Evolutionary conservation across 2,329 filamentous ascomycete genomes (phyloP), one percentile per base, ranked within the genome.

Genomic region (Diaporthe vexans): DNA sequence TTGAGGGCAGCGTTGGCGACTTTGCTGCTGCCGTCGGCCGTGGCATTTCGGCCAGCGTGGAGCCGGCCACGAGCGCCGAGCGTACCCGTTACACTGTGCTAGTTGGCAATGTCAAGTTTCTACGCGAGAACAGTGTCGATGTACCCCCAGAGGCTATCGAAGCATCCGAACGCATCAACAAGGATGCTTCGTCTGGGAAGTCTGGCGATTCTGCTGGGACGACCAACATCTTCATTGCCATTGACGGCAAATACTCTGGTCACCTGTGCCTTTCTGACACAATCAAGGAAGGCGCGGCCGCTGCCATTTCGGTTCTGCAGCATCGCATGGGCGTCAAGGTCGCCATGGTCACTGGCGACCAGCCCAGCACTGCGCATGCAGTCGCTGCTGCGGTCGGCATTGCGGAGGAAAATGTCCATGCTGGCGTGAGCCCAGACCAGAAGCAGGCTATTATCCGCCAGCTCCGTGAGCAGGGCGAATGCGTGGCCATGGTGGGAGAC

Each of bases 401-500:
- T 74, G 85, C 93, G 0, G 80, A 89, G 1, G 89, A 93, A 4
- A 88, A 95, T 76, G 94, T 98, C 51, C 93, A 93, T 80, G 95
- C 97, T 17, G 94, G 94, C n/a, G 94, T 96, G 63, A 95, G 94
- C 5, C 97, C 97, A 0, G 93, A 95, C 77, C 94, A 97, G 84
- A 99, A 99, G 82, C 95, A 97, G 82, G 87, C 89, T 37, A 97
- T 98, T 78, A 89, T 99, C 79, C 90, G 91, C 67, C 86, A 93
- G 71, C 89, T 98, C 24, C 95, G 98, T 84, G 86, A 88, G 0
- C 83, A 88, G 68, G 95, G 95, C 75, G 90, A 95, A 79, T 87
- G 93, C 67, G 94, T 98, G 35, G 97, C 94, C 78, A 99, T 99
- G 97, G 95, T 98, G 19, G 95, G 97, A 70, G 97, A 99, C 82